A percentile compares a stretch with the other conserved stretches of the same genome.
phyloP scores from a whole-genome alignment of 352 stramenopile species.

The Globisporangium acanthophoron region DNA sequence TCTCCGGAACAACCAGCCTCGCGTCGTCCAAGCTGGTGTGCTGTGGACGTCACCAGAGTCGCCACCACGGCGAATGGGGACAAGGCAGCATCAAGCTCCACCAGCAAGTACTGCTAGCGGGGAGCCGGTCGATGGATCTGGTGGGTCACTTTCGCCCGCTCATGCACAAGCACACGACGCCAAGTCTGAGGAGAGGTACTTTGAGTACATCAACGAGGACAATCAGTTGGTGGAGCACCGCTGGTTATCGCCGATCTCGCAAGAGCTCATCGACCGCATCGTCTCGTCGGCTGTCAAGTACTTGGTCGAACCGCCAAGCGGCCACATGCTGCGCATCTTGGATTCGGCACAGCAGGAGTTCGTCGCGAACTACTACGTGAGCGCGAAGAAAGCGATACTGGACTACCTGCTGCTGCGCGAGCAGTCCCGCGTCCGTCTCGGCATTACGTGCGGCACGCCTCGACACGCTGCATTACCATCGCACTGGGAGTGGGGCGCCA shows the following conservation, averaged over 20 bases:
- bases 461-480: slow-evolving; percentile 30
- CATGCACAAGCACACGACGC: not conserved
- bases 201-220: slow-evolving; percentile 38
- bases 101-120: not conserved
- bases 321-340: slow-evolving; percentile 38
- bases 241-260: slow-evolving; percentile 33
- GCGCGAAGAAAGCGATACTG: slow-evolving; percentile 69
- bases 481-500: slow-evolving; percentile 70
- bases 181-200: slow-evolving; percentile 46
- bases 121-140: not conserved
- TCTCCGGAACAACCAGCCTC: not conserved
- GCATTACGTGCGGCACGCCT: slow-evolving; percentile 44
- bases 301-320: slow-evolving; percentile 20
- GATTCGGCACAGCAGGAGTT: slow-evolving; percentile 37
- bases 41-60: not conserved
- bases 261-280: slow-evolving; percentile 32
- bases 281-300: slow-evolving; percentile 53
- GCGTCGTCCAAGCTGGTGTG: not conserved
- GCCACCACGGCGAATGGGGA: not conserved
- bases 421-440: slow-evolving; percentile 34
- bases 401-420: slow-evolving; percentile 61
- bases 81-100: not conserved
- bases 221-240: slow-evolving; percentile 30
- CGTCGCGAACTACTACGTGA: slow-evolving; percentile 51
- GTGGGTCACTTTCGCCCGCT: not conserved